Conservation (phyloP, 441 rosid species). For the Mallotus japonicus region DNA sequence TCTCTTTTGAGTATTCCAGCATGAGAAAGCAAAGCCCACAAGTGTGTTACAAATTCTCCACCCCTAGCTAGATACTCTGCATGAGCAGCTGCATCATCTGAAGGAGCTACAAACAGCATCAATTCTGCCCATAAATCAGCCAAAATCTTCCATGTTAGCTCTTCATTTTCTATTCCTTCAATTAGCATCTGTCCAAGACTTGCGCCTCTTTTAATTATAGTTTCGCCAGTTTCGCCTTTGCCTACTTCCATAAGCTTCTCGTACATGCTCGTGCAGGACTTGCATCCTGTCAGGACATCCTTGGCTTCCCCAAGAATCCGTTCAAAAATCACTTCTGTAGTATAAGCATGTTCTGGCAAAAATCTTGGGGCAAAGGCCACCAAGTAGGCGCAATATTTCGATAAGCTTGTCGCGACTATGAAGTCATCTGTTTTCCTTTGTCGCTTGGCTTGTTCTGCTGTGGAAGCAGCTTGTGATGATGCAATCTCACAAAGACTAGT, state of each 20-base stretch:
- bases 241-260: background rate
- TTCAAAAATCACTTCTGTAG: background rate
- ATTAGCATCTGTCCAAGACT: background rate
- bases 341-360: background rate
- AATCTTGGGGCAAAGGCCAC: background rate
- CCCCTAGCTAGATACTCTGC: background rate
- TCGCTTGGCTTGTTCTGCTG: background rate
- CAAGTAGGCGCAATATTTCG: background rate
- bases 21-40: background rate
- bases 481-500: background rate
- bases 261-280: too few relatives aligned
- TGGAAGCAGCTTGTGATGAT: background rate
- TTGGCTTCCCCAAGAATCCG: background rate
- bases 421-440: background rate
- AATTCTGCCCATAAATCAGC: background rate
- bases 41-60: background rate
- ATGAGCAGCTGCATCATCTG: background rate
- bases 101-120: background rate
- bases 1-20: background rate
- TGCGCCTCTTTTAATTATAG: background rate
- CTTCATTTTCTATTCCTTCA: background rate
- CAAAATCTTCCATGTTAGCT: background rate
- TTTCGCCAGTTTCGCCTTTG: background rate
- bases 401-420: background rate
- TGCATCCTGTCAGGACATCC: too few relatives aligned